Base-by-base conservation (phyloP, 208 protist genomes). In the Crithidia thermophila region DNA sequence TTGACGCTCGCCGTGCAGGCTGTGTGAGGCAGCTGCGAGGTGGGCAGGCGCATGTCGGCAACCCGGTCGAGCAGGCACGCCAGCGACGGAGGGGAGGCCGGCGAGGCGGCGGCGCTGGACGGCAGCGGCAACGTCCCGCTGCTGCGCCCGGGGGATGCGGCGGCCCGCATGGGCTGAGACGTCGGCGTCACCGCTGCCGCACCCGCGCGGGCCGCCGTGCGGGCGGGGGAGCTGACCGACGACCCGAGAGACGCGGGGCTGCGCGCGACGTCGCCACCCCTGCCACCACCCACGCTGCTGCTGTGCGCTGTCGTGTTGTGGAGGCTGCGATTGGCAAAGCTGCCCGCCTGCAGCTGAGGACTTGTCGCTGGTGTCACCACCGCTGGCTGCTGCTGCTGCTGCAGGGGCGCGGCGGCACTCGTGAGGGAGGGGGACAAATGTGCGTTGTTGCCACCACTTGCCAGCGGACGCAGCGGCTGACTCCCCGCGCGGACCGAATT, bases 1-100 rank as follows among this genome's bases (percentile, higher is more conserved):
- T 73, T 74, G 33, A 88, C 83, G 7, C 73, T 73, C 7, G 72
- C 78, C 31, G 60, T 28, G 56, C 75, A 81, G 4, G 75, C 71
- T 4, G 74, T 23, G 9, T 6, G 5, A 5, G 61, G 67, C 31
- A 65, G 39, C 27, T 53, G 59, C 27, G 74, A 43, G 2, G 59
- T 42, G 27, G 63, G 53, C 2, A 50, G 34, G n/a, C 42, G 56
- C 21, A 21, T 30, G 16, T 40, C 37, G 42, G 37, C 51, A 3
- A 49, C 20, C 9, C 52, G 37, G 27, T 68, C 49, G 8, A 40
- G 3, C 13, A 50, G 50, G 43, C 33, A 42, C 28, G 0, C 34
- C 45, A 67, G 50, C 46, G 31, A 21, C n/a, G n/a, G n/a, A 33
- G 42, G 63, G 40, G 57, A 50, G 34, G 40, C 66, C 40, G 42